Conservation (phyloP, 2,329 filamentous ascomycete genomes). For the Fusarium sp. region DNA sequence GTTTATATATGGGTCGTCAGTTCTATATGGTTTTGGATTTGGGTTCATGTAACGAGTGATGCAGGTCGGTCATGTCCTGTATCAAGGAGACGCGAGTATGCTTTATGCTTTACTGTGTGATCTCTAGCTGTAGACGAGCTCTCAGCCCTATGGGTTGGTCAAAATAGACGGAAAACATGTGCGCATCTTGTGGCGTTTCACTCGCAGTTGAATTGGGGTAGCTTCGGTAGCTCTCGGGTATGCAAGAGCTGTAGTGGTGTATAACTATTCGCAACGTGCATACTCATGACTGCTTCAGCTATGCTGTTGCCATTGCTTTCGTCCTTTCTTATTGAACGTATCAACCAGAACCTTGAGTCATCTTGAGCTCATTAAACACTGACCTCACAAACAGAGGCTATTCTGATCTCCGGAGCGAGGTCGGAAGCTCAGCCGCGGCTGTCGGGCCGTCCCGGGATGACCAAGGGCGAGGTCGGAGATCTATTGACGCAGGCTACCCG, state of each 20-base stretch:
- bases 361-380: not conserved
- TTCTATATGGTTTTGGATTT: conserved; percentile 32
- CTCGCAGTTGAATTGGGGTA: not conserved
- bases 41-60: conserved; percentile 29
- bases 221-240: not conserved
- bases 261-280: not conserved
- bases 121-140: conserved; percentile 29
- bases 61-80: conserved; percentile 5
- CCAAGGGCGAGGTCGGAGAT: not conserved
- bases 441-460: not conserved
- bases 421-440: conserved; percentile 1
- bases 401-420: not conserved
- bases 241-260: not conserved
- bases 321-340: not conserved
- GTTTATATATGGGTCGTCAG: conserved; percentile 32
- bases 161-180: conserved; percentile 36
- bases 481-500: not conserved
- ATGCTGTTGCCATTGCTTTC: not conserved
- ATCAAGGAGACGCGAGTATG: conserved; percentile 19
- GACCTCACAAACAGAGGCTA: not conserved
- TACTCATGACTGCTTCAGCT: not conserved
- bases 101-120: conserved; percentile 24
- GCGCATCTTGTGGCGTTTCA: not conserved
- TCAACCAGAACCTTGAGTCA: not conserved
- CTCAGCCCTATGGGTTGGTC: conserved; percentile 13